phyloP scores from a whole-genome alignment of 2,329 filamentous ascomycete species.

The Cladosporium sp. region DNA sequence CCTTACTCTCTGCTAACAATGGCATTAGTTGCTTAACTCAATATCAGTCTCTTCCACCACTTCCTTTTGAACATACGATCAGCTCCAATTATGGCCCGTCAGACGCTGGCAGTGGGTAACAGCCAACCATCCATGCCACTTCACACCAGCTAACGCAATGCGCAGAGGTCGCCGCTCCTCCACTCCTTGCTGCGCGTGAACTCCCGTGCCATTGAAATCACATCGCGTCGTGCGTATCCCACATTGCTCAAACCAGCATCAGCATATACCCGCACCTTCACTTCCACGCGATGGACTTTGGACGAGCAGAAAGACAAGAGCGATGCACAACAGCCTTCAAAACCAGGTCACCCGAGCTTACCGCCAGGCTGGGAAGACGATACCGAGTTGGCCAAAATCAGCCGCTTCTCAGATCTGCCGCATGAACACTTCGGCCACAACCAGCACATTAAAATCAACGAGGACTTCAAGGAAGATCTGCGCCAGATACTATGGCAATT shows the following conservation, averaged over 20 bases:
- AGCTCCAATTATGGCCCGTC: constrained; percentile 27
- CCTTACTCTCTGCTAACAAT: constrained; percentile 3
- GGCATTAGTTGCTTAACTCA: background rate
- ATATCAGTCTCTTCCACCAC: background rate
- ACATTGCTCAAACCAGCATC: constrained; percentile 24
- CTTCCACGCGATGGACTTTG: constrained; percentile 22
- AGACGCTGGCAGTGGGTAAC: constrained; percentile 31
- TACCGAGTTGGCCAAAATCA: constrained; percentile 64
- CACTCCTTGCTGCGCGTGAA: constrained; percentile 37
- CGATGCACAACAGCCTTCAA: background rate
- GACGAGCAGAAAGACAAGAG: constrained; percentile 6
- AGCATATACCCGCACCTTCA: constrained; percentile 23
- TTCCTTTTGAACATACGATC: background rate
- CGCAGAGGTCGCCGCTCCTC: constrained; percentile 31
- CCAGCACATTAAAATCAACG: constrained; percentile 93
- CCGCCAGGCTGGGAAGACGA: constrained; percentile 66
- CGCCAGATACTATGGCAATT: constrained; percentile 89
- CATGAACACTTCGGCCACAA: constrained; percentile 86
- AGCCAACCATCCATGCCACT: background rate
- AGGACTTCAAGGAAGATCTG: constrained; percentile 89
- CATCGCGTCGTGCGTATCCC: constrained; percentile 36
- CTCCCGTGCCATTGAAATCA: constrained; percentile 35
- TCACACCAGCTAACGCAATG: constrained; percentile 2
- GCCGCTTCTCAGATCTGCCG: constrained; percentile 73
- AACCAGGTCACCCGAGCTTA: background rate